These are phyloP conservation scores for Bauhinia variegata DNA, from an alignment of 306 rosid genomes.

Conservation along the genomic window DNA sequence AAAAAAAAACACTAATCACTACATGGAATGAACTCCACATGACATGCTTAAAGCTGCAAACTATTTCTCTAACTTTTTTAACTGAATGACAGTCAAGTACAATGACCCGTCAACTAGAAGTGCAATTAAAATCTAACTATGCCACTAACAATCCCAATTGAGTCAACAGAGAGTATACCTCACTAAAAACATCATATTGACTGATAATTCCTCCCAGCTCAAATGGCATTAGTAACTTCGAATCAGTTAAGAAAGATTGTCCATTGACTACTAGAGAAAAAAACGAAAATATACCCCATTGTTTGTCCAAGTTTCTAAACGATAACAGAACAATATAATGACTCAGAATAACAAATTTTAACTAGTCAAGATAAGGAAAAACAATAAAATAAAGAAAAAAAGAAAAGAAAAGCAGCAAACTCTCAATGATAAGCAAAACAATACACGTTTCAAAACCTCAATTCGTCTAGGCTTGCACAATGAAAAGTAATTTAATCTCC, in stretches of 20 bases:
- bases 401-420: constrained; percentile 6
- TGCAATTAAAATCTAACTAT: constrained; percentile 21
- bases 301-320: not conserved
- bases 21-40: constrained; percentile 31
- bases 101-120: constrained; percentile 19
- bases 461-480: not conserved
- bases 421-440: not conserved
- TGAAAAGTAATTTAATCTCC: constrained; percentile 15
- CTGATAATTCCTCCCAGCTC: not conserved
- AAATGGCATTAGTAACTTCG: too few species aligned
- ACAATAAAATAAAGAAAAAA: not conserved
- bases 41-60: constrained; percentile 3
- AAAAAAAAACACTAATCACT: constrained; percentile 29
- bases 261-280: too few species aligned
- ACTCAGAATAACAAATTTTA: constrained; percentile 18
- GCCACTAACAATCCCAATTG: constrained; percentile 17
- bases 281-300: too few species aligned
- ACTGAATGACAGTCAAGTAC: too few species aligned
- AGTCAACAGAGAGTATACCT: constrained; percentile 15
- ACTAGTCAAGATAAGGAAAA: constrained; percentile 11
- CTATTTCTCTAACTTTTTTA: constrained; percentile 6
- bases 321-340: constrained; percentile 1
- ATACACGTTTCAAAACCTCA: constrained; percentile 25
- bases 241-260: too few species aligned
- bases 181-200: constrained; percentile 11